Conservation (phyloP, 208 protist species). For the Trypanosoma lewisi region DNA sequence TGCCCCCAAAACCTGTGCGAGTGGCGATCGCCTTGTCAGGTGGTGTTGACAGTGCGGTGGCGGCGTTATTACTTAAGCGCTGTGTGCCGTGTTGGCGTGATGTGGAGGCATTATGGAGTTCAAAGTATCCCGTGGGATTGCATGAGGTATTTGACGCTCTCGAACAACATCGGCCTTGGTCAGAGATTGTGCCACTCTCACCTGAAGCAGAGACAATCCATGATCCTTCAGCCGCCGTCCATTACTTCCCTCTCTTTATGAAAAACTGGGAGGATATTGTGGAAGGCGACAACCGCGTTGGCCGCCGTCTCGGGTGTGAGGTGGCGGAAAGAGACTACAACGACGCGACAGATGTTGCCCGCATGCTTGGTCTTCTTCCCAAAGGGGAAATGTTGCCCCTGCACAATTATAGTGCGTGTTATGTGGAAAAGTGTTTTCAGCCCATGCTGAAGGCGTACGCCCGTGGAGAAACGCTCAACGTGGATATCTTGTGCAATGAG, state of each 20-base stretch:
- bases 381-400: slow-evolving; percentile 26
- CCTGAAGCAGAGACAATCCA: neutral
- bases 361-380: slow-evolving; percentile 32
- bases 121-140: slow-evolving; percentile 15
- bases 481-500: slow-evolving; percentile 80
- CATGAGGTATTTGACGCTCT: slow-evolving; percentile 27
- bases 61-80: slow-evolving; percentile 51
- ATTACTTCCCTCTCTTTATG: slow-evolving; percentile 57
- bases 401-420: slow-evolving; percentile 44
- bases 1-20: slow-evolving; percentile 22
- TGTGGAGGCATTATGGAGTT: slow-evolving; percentile 40
- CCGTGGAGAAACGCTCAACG: slow-evolving; percentile 65
- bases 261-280: slow-evolving; percentile 64
- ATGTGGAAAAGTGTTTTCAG: slow-evolving; percentile 63
- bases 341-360: slow-evolving; percentile 64
- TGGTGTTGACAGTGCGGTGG: slow-evolving; percentile 78
- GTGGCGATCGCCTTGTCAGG: slow-evolving; percentile 76
- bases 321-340: slow-evolving; percentile 47
- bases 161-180: slow-evolving; percentile 22
- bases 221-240: slow-evolving; percentile 22
- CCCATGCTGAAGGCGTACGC: slow-evolving; percentile 73
- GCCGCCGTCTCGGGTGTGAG: slow-evolving; percentile 49
- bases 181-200: neutral
- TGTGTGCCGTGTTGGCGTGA: slow-evolving; percentile 52
- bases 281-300: slow-evolving; percentile 26